Base-by-base conservation (phyloP, 129 eudicot species). In the Ambrosia artemisiifolia region DNA sequence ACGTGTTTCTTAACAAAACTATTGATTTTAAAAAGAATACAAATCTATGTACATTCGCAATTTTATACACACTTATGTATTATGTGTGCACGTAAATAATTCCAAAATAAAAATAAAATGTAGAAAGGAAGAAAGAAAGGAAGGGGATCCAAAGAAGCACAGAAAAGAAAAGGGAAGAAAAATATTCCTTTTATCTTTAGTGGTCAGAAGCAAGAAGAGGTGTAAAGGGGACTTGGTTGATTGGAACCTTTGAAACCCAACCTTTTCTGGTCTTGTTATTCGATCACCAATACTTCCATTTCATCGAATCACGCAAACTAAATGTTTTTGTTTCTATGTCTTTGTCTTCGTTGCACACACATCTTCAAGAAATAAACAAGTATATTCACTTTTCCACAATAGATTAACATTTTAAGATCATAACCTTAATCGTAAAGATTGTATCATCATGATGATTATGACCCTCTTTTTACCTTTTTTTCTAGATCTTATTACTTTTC, bases 211-310 rank as follows among this genome's bases (percentile, higher is more conserved):
- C 61, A 66, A 32, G 56, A 49, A 62, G 50, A 34, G 63, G 53
- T 77, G 71, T 71, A 70, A 77, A 56, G 79, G 35, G 33, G 48
- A 70, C 46, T 71, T 64, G 65, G 62, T 77, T 82, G 93, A 90
- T 79, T 74, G 86, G 46, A 85, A 85, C 91, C 72, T 77, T 70
- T 85, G 81, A 81, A 84, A 75, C 90, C 70, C 72, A 59, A 73
- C 75, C 42, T 71, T 78, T 78, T 44, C 38, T 63, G 20, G 47
- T 78, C 48, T 40, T 8, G 49, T 19, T 53, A 63, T 78, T 49
- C 35, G 63, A 69, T 60, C 67, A 53, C 72, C 69, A 57, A 67
- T 64, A 83, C 84, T 87, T 81, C 83, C 80, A 81, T 87, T 79
- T 87, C 85, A 87, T 81, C 74, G 86, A 81, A 73, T 61, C 74